Evolutionary conservation across 2,329 filamentous ascomycete species (phyloP), one percentile per base, ranked within the genome.

Genomic region (Curvularia spicifera): DNA sequence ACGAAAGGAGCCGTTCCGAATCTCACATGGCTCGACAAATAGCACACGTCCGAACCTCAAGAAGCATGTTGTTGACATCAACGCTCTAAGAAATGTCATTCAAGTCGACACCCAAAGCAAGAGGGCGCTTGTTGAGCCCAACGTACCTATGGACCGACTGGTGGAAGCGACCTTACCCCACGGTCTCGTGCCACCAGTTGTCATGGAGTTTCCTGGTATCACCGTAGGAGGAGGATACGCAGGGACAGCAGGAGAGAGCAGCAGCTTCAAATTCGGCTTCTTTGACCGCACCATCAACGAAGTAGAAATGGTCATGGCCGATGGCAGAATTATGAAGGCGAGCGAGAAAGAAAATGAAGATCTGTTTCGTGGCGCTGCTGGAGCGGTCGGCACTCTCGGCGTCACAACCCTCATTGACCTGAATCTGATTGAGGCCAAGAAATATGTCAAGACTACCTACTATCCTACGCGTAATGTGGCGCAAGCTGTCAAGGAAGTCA

Each of bases 1-100:
- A 12, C 79, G 79, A 44, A 77, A 82, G 53, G 77, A 83, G 70
- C 84, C 88, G 2, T 93, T 91, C 76, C 84, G 89, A n/a, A 88
- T 93, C 71, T 90, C 87, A 67, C 90, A 93, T 76, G 90, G 90
- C 60, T 87, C 88, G 0, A 92, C 90, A 26, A 92, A 91, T 78
- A 91, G 87, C 75, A 93, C 90, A 37, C 87, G 90, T 7, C 82
- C 83, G 33, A 73, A 75, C 8, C 65, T 74, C 7, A 73, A 77
- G 49, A 71, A 72, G 35, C 71, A 59, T 43, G 81, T 86, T 9
- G 81, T 93, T 54, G 88, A 91, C 73, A 91, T 88, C 37, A 89
- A 87, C 74, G 70, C 72, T 4, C 82, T 93, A 9, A 82, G 80
- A 63, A 82, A 85, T 72, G 84, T 93, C 15, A 78, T 93, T 9